Evolutionary conservation across 169 alveolate species (phyloP).

Genomic region (Miamiensis avidus): DNA sequence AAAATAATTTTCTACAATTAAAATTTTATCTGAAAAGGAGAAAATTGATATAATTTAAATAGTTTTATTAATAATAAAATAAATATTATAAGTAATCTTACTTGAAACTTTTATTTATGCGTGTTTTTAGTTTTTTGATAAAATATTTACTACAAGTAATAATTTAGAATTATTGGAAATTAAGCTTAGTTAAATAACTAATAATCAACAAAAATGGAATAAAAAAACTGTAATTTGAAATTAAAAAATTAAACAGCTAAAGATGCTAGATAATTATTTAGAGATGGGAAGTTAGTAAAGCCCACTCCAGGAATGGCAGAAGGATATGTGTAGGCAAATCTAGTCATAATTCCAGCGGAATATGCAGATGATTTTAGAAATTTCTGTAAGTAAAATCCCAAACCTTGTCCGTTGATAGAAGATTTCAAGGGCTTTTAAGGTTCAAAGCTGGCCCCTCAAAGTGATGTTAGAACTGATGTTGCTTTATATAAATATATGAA

Average conservation of each 20-base stretch:
- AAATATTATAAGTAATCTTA: no score
- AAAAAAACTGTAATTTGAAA: no score
- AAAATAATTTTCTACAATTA: no score
- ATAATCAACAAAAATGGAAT: no score
- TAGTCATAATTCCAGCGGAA: conserved; percentile 38
- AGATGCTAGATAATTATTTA: neutral
- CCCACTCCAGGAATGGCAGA: neutral
- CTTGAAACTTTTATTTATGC: no score
- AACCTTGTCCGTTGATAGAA: conserved; percentile 64
- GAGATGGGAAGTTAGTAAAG: neutral
- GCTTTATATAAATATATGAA: neutral
- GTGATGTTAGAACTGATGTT: neutral
- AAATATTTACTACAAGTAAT: no score
- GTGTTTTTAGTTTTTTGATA: no score
- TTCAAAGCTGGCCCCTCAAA: neutral
- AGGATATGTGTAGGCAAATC: conserved; percentile 53
- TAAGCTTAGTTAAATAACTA: no score
- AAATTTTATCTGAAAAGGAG: no score
- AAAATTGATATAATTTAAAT: no score
- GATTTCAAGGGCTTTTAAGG: conserved; percentile 35
- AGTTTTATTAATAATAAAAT: no score
- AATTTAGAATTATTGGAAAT: no score
- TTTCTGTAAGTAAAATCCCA: conserved; percentile 56
- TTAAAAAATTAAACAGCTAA: neutral
- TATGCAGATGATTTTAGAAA: conserved; percentile 45